A percentile compares a stretch with the other conserved stretches of the same genome.
These are phyloP conservation scores for Cyberlindnera euphorbiiphila DNA, from an alignment of 805 yeast genomes.

Conservation along the genomic window DNA sequence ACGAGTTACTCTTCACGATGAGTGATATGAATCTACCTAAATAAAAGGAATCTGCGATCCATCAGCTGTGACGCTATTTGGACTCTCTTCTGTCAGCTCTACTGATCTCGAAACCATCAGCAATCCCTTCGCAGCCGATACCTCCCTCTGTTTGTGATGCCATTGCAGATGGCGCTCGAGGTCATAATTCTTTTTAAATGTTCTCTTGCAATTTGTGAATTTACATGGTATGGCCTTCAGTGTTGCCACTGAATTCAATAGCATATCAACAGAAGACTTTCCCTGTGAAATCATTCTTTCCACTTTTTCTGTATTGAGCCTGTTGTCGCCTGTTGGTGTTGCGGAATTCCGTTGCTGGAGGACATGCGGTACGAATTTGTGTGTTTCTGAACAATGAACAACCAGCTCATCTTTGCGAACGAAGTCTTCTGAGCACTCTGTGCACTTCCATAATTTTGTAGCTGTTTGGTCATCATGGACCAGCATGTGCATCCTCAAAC, in stretches of 20 bases:
- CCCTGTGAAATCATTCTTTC: constrained; percentile 27
- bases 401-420: constrained; percentile 54
- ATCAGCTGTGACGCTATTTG: too few relatives aligned
- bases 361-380: constrained; percentile 27
- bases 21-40: constrained; percentile 61
- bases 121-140: constrained; percentile 11
- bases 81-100: too few relatives aligned
- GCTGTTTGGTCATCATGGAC: constrained; percentile 52
- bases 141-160: constrained; percentile 38
- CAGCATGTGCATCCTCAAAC: constrained; percentile 68
- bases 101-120: constrained; percentile 9
- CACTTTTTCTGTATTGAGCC: constrained; percentile 22
- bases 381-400: constrained; percentile 51
- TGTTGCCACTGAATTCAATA: constrained; percentile 31
- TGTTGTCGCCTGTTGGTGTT: constrained; percentile 3
- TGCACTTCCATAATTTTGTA: constrained; percentile 57
- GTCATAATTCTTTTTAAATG: constrained; percentile 48
- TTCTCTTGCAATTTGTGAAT: constrained; percentile 46
- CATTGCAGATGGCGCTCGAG: constrained; percentile 47
- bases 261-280: constrained; percentile 27
- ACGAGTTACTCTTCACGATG: constrained; percentile 66
- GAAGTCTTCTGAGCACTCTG: constrained; percentile 47
- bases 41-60: constrained; percentile 3
- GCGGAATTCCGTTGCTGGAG: constrained; percentile 6
- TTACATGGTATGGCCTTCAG: constrained; percentile 43